Conservation (phyloP, 495 filamentous ascomycete genomes). For the Pseudoneurospora amorphoporcata region DNA sequence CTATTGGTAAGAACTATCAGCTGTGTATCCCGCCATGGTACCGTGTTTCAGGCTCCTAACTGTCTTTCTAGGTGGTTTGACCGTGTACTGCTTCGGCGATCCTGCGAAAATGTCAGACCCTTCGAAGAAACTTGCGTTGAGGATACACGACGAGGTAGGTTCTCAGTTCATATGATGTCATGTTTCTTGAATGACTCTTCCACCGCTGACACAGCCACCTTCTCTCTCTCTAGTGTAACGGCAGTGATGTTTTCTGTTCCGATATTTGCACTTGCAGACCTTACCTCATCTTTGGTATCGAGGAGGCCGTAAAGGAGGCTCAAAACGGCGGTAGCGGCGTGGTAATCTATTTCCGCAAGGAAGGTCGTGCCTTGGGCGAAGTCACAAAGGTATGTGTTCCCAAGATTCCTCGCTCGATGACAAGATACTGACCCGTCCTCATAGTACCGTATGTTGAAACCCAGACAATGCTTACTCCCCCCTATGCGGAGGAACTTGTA, state of each 20-base stretch:
- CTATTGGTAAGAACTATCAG: conserved; percentile 49
- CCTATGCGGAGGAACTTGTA: not conserved
- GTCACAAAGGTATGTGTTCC: conserved; percentile 67
- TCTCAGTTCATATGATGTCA: not conserved
- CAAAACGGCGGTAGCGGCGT: conserved; percentile 92
- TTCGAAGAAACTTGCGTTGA: conserved; percentile 71
- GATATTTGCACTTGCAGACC: conserved; percentile 98
- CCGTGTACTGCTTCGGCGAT: conserved; percentile 95
- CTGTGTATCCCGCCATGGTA: not conserved
- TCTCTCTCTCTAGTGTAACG: conserved; percentile 55
- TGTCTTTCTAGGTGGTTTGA: conserved; percentile 61
- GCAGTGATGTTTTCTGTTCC: conserved; percentile 94
- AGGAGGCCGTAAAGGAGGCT: conserved; percentile 92
- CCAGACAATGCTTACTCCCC: not conserved
- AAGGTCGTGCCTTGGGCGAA: conserved; percentile 90
- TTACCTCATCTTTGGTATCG: conserved; percentile 93
- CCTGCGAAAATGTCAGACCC: conserved; percentile 86
- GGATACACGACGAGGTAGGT: conserved; percentile 79
- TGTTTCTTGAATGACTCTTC: not conserved
- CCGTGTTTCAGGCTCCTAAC: conserved; percentile 15
- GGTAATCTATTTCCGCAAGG: conserved; percentile 98
- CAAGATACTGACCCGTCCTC: conserved; percentile 16
- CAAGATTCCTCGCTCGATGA: not conserved
- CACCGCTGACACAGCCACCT: conserved; percentile 2
- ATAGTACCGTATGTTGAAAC: conserved; percentile 36